Evolutionary conservation across 1,284 basidiomycete species (phyloP), one percentile per base, ranked within the genome.

Genomic region (Uromyces viciae-fabae): DNA sequence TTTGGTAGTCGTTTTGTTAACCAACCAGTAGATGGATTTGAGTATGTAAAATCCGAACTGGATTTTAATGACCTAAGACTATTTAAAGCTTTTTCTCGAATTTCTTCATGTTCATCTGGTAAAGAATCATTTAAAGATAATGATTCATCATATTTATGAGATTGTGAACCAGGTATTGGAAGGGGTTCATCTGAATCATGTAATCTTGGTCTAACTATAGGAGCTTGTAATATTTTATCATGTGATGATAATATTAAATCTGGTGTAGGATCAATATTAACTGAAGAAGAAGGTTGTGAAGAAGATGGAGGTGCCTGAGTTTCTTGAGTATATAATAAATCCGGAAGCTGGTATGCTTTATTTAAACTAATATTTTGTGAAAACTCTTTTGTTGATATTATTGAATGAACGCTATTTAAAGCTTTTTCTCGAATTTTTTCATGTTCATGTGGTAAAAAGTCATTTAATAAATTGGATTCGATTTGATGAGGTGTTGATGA

Each of bases 151-250:
- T 60, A 33, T 9, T n/a, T 11, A 25, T 33, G n/a, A 28, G 38
- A 31, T 14, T 58, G 22, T n/a, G 56, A 58, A 22, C 42, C 60
- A 5, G 73, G 56, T 22, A 75, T 22, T 3, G 77, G 77, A 22
- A 79, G 43, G 11, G 77, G 77, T 43, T 79, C 77, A 62, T 79
- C 64, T 9, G 66, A 54, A 62, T 72, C 43, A 49, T 79, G 77
- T n/a, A 79, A 38, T 38, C 77, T 49, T 58, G 68, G 49, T 62
- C 56, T 38, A 2, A 58, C 68, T 9, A 36, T 62, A 22, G 77
- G 68, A 19, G 77, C 52, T 43, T 66, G 66, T n/a, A n/a, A n/a
- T n/a, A n/a, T n/a, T n/a, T n/a, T n/a, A n/a, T n/a, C n/a, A n/a
- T n/a, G n/a, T n/a, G n/a, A n/a, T n/a, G n/a, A n/a, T n/a, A n/a